These are phyloP conservation scores for Starmerella sp. DNA, from an alignment of 805 yeast genomes.

Conservation along the genomic window DNA sequence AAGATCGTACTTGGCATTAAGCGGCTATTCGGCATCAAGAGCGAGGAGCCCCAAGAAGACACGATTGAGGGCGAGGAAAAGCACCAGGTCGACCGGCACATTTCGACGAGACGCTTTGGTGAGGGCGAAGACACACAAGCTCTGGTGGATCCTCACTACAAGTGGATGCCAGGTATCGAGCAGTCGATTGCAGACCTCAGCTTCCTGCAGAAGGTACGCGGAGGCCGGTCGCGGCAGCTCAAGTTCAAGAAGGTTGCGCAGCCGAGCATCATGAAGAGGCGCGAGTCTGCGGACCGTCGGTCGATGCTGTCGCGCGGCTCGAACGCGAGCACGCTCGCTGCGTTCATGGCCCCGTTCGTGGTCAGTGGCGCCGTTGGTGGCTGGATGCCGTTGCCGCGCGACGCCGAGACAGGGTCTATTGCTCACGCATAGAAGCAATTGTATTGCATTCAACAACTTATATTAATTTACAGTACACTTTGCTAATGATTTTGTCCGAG, in stretches of 20 bases:
- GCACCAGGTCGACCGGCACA: conserved; percentile 12
- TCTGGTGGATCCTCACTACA: conserved; percentile 19
- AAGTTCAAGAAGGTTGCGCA: not conserved
- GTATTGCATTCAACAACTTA: not conserved
- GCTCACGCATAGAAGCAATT: not conserved
- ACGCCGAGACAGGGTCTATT: not conserved
- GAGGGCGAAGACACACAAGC: not conserved
- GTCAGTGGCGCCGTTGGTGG: conserved; percentile 52
- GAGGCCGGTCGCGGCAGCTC: conserved; percentile 31
- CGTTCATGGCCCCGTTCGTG: conserved; percentile 41
- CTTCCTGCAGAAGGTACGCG: conserved; percentile 30
- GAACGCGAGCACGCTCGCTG: conserved; percentile 17
- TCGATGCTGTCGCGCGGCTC: conserved; percentile 16
- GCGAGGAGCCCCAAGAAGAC: conserved; percentile 19
- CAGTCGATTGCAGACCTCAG: conserved; percentile 31
- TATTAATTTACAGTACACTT: not conserved
- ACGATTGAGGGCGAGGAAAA: conserved; percentile 13
- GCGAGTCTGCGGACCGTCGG: conserved; percentile 4
- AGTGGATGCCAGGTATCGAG: conserved; percentile 34
- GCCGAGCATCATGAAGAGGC: conserved; percentile 2
- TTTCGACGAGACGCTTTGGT: not conserved
- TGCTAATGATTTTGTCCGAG: no score
- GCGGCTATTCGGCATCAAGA: conserved; percentile 17
- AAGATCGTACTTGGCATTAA: conserved; percentile 6
- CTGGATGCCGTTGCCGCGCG: conserved; percentile 17